Evolutionary conservation across 2,329 filamentous ascomycete species (phyloP).

Genomic region (Fonsecaea multimorphosa): DNA sequence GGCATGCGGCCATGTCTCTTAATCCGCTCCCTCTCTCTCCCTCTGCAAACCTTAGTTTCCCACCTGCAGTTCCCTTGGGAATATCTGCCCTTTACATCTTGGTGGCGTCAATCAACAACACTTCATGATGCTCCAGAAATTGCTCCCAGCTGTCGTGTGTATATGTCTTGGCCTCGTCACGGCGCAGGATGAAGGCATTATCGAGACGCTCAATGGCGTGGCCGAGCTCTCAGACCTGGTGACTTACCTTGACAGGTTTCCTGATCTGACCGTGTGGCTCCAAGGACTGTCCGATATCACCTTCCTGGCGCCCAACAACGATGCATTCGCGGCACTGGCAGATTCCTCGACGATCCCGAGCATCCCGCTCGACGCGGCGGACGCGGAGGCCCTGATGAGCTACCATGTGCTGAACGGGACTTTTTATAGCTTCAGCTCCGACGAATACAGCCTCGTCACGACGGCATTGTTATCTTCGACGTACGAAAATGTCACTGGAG

Average conservation of each 20-base stretch:
- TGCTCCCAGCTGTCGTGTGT: neutral
- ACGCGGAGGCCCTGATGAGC: constrained; percentile 55
- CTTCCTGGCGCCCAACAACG: constrained; percentile 63
- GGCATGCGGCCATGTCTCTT: neutral
- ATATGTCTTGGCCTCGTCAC: constrained; percentile 8
- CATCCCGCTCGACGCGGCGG: constrained; percentile 5
- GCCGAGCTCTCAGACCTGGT: constrained; percentile 34
- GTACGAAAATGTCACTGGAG: constrained; percentile 64
- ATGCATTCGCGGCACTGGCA: constrained; percentile 49
- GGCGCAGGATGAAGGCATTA: constrained; percentile 18
- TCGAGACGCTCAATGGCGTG: constrained; percentile 23
- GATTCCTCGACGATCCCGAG: constrained; percentile 7
- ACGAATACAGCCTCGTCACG: constrained; percentile 50
- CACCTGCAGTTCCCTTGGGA: neutral
- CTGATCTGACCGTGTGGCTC: constrained; percentile 40
- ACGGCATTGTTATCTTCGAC: constrained; percentile 57
- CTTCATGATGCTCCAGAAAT: constrained; percentile 5
- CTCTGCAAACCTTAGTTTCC: neutral
- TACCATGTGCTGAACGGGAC: constrained; percentile 66
- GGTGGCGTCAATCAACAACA: neutral
- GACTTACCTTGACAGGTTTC: constrained; percentile 17
- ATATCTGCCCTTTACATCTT: neutral
- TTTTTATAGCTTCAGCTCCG: constrained; percentile 41
- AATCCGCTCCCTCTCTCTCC: neutral
- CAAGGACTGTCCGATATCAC: constrained; percentile 58